Evolutionary conservation across 768 basidiomycete genomes (phyloP).

Genomic region (Lactarius deliciosus): DNA sequence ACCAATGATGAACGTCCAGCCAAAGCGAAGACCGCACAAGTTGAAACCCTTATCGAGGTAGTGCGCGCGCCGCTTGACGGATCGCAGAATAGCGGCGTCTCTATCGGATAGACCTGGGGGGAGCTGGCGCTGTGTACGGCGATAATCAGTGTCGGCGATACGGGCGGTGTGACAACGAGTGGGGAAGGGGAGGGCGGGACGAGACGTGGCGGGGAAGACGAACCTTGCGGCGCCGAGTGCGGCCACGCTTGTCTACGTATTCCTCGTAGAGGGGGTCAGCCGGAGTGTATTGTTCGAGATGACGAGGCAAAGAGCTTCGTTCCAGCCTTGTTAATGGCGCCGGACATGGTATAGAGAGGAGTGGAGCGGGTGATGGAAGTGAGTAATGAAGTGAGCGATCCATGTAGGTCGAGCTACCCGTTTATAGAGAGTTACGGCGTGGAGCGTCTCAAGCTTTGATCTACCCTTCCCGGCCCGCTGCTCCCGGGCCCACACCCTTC

Average conservation of each 20-base stretch:
- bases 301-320: constrained; percentile 59
- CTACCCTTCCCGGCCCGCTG: not conserved
- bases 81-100: constrained; percentile 71
- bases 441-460: not conserved
- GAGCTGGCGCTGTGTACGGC: constrained; percentile 50
- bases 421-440: constrained; percentile 6
- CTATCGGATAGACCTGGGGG: constrained; percentile 76
- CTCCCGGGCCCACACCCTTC: not conserved
- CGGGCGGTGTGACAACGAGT: not conserved
- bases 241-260: constrained; percentile 55
- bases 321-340: constrained; percentile 45
- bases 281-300: constrained; percentile 67
- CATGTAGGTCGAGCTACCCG: constrained; percentile 11
- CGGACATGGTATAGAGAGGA: constrained; percentile 25
- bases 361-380: constrained; percentile 4
- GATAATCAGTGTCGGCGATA: not conserved
- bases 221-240: constrained; percentile 58
- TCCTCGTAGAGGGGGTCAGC: constrained; percentile 73
- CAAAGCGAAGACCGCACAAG: constrained; percentile 78
- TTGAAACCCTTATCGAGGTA: constrained; percentile 86
- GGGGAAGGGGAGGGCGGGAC: not conserved
- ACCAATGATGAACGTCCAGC: constrained; percentile 80
- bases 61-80: constrained; percentile 75
- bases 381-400: constrained; percentile 3
- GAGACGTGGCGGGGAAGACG: constrained; percentile 24